These are phyloP conservation scores for Epichloe gansuensis DNA, from an alignment of 2,329 filamentous ascomycete species.

Conservation along the genomic window DNA sequence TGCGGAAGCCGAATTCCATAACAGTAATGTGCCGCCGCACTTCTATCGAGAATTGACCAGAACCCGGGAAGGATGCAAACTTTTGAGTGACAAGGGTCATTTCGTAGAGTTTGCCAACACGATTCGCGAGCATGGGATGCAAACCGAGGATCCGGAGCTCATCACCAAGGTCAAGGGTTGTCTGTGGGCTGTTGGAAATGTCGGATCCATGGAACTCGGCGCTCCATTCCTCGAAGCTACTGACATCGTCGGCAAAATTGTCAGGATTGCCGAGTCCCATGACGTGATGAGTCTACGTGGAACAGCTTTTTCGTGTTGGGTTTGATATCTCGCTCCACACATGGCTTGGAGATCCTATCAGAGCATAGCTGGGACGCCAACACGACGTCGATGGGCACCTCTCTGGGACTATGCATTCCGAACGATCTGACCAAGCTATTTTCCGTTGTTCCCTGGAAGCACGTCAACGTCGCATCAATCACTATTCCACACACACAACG, in stretches of 20 bases:
- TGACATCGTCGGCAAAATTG: conserved; percentile 77
- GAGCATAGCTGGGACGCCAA: conserved; percentile 91
- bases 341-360: conserved; percentile 82
- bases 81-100: conserved; percentile 86
- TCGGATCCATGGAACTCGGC: conserved; percentile 94
- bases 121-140: conserved; percentile 77
- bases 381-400: conserved; percentile 68
- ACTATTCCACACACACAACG: conserved; percentile 38
- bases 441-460: conserved; percentile 51
- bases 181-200: conserved; percentile 94
- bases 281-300: conserved; percentile 87
- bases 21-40: conserved; percentile 75
- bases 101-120: conserved; percentile 88
- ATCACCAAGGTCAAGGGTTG: conserved; percentile 93
- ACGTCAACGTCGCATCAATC: conserved; percentile 35
- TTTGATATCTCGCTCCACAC: conserved; percentile 79
- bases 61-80: conserved; percentile 80
- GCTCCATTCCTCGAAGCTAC: conserved; percentile 86
- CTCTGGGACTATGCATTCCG: conserved; percentile 80
- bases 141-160: conserved; percentile 71
- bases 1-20: conserved; percentile 44
- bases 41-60: conserved; percentile 94
- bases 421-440: conserved; percentile 67
- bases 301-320: conserved; percentile 91
- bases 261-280: conserved; percentile 77